These are phyloP conservation scores for Gliomastix tumulicola DNA, from an alignment of 2,329 filamentous ascomycete species.

Conservation along the genomic window DNA sequence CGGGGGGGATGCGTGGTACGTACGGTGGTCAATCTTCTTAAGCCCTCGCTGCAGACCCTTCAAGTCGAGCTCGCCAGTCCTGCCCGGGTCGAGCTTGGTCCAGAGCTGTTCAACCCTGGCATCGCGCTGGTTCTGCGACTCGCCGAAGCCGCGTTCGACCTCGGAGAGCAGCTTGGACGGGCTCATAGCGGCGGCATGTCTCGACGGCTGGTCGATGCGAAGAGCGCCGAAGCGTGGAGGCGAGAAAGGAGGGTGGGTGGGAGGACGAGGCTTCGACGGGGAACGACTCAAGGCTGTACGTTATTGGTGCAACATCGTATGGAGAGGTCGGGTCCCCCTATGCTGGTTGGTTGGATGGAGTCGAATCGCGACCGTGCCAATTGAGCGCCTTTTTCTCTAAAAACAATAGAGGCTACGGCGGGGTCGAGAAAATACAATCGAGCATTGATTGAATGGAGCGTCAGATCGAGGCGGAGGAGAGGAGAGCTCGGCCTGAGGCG, in stretches of 20 bases:
- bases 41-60: conserved; percentile 79
- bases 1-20: conserved; percentile 11
- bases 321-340: too few species aligned
- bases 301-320: conserved; percentile 2
- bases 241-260: neutral
- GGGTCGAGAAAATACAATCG: too few species aligned
- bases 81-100: conserved; percentile 70
- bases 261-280: too few species aligned
- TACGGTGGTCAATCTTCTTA: conserved; percentile 86
- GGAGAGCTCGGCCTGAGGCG: too few species aligned
- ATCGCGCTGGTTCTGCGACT: conserved; percentile 74
- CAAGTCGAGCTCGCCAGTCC: conserved; percentile 75
- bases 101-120: conserved; percentile 78
- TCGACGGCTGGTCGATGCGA: conserved; percentile 12
- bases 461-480: too few species aligned
- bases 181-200: conserved; percentile 28
- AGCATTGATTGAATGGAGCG: too few species aligned
- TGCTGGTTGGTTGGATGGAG: too few species aligned
- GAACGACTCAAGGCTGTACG: too few species aligned
- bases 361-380: too few species aligned
- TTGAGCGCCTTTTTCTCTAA: too few species aligned
- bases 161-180: conserved; percentile 41
- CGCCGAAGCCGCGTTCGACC: conserved; percentile 59
- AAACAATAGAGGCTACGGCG: too few species aligned
- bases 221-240: neutral